A percentile compares a stretch with the other conserved stretches of the same genome.
These are phyloP conservation scores for Diplocarpon rosae DNA, from an alignment of 2,329 filamentous ascomycete genomes.

Conservation along the genomic window DNA sequence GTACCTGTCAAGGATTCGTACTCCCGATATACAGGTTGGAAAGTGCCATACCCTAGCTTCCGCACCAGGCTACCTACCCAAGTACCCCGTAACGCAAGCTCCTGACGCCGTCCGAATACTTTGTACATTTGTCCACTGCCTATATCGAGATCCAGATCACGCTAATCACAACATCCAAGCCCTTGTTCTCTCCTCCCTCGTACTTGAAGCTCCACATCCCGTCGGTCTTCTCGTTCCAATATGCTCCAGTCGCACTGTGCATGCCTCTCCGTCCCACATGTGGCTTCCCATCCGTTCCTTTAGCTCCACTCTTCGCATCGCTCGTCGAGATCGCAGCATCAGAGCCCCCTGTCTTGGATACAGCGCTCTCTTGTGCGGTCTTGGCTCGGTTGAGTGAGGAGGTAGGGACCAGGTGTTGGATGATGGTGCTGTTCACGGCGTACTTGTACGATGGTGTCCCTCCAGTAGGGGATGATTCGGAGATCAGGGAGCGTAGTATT, in stretches of 20 bases:
- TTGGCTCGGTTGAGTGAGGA: slow-evolving; percentile 50
- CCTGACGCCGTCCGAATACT: slow-evolving; percentile 1
- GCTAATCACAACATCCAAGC: slow-evolving; percentile 59
- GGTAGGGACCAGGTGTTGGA: slow-evolving; percentile 75
- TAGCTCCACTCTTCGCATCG: slow-evolving; percentile 32
- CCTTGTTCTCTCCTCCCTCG: slow-evolving; percentile 55
- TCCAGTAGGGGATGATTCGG: slow-evolving; percentile 53
- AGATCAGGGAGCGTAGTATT: slow-evolving; percentile 67
- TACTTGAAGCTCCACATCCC: slow-evolving; percentile 88
- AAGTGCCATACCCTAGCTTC: slow-evolving; percentile 7
- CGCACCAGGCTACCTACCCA: slow-evolving; percentile 4
- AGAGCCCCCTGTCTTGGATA: slow-evolving; percentile 31
- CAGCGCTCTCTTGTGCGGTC: slow-evolving; percentile 29
- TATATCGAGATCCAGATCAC: slow-evolving; percentile 57
- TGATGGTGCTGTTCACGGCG: slow-evolving; percentile 95
- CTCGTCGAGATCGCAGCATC: slow-evolving; percentile 44
- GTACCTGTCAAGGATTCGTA: slow-evolving; percentile 9
- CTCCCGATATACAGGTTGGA: slow-evolving; percentile 9
- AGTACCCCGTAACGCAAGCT: slow-evolving; percentile 5
- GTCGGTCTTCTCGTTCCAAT: slow-evolving; percentile 85
- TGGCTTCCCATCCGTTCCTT: slow-evolving; percentile 53
- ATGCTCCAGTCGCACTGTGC: slow-evolving; percentile 76
- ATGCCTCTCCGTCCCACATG: slow-evolving; percentile 78
- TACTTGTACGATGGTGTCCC: slow-evolving; percentile 71
- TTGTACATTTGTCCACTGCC: neutral